These are phyloP conservation scores for Zymoseptoria pseudotritici DNA, from an alignment of 2,329 filamentous ascomycete genomes.

Conservation along the genomic window DNA sequence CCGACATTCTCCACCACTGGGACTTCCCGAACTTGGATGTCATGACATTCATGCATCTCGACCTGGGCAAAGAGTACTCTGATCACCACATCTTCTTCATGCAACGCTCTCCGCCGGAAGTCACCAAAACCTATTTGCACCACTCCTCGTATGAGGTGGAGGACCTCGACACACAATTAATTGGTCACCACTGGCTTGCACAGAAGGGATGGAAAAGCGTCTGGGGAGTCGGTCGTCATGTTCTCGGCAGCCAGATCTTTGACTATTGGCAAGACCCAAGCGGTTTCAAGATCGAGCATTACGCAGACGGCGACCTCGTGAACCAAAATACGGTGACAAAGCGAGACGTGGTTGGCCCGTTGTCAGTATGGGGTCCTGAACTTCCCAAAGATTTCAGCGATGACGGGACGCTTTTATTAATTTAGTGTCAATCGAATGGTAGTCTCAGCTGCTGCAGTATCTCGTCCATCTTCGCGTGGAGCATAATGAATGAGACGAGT, in stretches of 20 bases:
- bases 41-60: slow-evolving; percentile 39
- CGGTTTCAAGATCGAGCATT: slow-evolving; percentile 48
- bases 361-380: slow-evolving; percentile 6
- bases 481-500: too few species aligned
- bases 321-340: slow-evolving; percentile 40
- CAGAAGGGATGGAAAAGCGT: slow-evolving; percentile 55
- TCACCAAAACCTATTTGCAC: slow-evolving; percentile 5
- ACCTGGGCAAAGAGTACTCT: slow-evolving; percentile 33
- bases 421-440: neutral
- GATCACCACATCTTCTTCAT: slow-evolving; percentile 43
- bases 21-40: slow-evolving; percentile 24
- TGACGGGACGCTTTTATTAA: neutral
- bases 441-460: too few species aligned
- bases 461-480: neutral
- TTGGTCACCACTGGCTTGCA: slow-evolving; percentile 61
- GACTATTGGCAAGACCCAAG: slow-evolving; percentile 54
- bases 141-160: slow-evolving; percentile 63
- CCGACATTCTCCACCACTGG: slow-evolving; percentile 27
- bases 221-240: slow-evolving; percentile 64
- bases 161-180: slow-evolving; percentile 60
- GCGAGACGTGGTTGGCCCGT: slow-evolving; percentile 3
- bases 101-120: slow-evolving; percentile 11
- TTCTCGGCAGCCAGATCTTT: slow-evolving; percentile 59
- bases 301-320: slow-evolving; percentile 62
- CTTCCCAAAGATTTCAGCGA: slow-evolving; percentile 2